Evolutionary conservation across 805 yeast species (phyloP).

Genomic region (Candida tammaniensis): DNA sequence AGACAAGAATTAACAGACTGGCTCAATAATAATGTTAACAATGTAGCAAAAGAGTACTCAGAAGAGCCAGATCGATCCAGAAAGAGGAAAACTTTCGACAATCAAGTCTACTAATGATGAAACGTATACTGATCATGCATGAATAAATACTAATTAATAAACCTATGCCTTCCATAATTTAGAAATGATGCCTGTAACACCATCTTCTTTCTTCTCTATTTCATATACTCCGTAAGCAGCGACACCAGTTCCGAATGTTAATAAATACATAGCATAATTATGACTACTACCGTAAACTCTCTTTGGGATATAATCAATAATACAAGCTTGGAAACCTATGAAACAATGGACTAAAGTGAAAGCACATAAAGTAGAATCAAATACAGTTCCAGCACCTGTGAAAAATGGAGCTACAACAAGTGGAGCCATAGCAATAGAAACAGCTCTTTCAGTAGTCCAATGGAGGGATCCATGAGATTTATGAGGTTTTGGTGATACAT

Average conservation of each 20-base stretch:
- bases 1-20: constrained; percentile 19
- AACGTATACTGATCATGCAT: background rate
- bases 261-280: constrained; percentile 54
- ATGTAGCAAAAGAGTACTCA: constrained; percentile 11
- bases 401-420: constrained; percentile 59
- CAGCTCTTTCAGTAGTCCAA: constrained; percentile 68
- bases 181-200: constrained; percentile 50
- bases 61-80: constrained; percentile 6
- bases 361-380: constrained; percentile 58
- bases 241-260: constrained; percentile 61
- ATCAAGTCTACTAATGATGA: constrained; percentile 1
- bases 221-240: constrained; percentile 71
- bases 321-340: constrained; percentile 75
- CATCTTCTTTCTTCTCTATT: constrained; percentile 65
- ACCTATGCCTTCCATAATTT: constrained; percentile 36
- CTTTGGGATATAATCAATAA: constrained; percentile 72
- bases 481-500: constrained; percentile 55
- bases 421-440: constrained; percentile 63
- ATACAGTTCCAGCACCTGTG: constrained; percentile 47
- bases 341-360: constrained; percentile 61
- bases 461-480: constrained; percentile 66
- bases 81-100: constrained; percentile 8
- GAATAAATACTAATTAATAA: background rate
- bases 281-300: constrained; percentile 71
- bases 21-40: constrained; percentile 17